Evolutionary conservation across 345 rosid species (phyloP).

Genomic region (Moricandia arvensis): DNA sequence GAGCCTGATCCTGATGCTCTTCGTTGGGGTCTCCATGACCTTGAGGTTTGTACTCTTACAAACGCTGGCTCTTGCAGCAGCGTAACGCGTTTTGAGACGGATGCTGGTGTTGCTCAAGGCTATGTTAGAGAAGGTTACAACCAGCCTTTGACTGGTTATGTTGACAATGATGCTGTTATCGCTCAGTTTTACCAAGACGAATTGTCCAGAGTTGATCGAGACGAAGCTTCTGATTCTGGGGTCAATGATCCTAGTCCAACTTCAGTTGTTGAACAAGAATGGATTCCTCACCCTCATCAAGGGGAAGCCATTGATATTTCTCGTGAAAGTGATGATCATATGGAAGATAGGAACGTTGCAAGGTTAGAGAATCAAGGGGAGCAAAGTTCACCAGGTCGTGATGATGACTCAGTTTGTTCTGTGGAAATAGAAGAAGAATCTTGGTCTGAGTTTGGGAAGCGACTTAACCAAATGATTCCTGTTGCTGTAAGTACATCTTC

Average conservation of each 20-base stretch:
- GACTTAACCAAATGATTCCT: conserved; percentile 69
- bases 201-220: conserved; percentile 57
- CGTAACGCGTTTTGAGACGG: conserved; percentile 51
- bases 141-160: conserved; percentile 36
- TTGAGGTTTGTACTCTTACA: conserved; percentile 58
- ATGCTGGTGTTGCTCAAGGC: conserved; percentile 43
- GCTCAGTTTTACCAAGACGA: conserved; percentile 80
- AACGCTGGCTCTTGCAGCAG: conserved; percentile 51
- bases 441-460: conserved; percentile 62
- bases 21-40: conserved; percentile 75
- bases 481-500: conserved; percentile 55
- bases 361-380: conserved; percentile 3
- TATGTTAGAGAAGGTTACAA: conserved; percentile 58
- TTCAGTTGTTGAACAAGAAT: conserved; percentile 64
- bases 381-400: conserved; percentile 35
- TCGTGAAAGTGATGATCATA: conserved; percentile 23
- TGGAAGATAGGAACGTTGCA: conserved; percentile 30
- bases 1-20: conserved; percentile 69
- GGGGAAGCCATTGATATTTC: conserved; percentile 14
- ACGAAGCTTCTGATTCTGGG: conserved; percentile 46
- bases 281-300: conserved; percentile 44
- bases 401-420: conserved; percentile 40
- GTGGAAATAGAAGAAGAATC: conserved; percentile 58
- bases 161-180: conserved; percentile 75
- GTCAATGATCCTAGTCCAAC: conserved; percentile 31